Evolutionary conservation across 805 yeast species (phyloP).

Genomic region (Ogataea naganishii): DNA sequence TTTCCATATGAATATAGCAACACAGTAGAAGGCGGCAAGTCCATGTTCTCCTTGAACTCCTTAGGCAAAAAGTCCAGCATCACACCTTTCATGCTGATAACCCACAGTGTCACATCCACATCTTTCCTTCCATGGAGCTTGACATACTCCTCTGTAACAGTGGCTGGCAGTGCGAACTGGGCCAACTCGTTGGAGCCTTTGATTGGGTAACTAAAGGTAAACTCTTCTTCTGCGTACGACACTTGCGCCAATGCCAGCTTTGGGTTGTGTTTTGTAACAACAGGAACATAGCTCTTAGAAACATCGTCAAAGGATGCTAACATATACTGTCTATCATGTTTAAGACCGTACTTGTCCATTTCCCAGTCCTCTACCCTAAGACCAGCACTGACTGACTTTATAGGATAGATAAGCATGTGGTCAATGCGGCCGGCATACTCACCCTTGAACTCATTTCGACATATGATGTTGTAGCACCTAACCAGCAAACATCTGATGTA

Average conservation of each 20-base stretch:
- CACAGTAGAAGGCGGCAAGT: constrained; percentile 11
- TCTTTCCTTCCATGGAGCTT: constrained; percentile 5
- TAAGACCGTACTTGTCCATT: constrained; percentile 17
- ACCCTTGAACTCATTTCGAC: constrained; percentile 5
- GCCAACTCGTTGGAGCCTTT: constrained; percentile 1
- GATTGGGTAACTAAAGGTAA: constrained; percentile 13
- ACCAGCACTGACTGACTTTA: constrained; percentile 19
- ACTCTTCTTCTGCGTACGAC: constrained; percentile 7
- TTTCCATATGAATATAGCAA: constrained; percentile 18
- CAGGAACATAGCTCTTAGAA: constrained; percentile 6
- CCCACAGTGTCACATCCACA: constrained; percentile 12
- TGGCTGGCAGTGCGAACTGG: constrained; percentile 11
- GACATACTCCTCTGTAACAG: constrained; percentile 10
- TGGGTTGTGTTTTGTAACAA: constrained; percentile 9
- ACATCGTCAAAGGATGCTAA: constrained; percentile 11
- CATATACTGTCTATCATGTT: constrained; percentile 19
- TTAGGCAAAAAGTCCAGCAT: constrained; percentile 14
- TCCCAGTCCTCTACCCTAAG: constrained; percentile 18
- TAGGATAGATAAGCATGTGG: constrained; percentile 19
- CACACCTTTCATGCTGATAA: constrained; percentile 10
- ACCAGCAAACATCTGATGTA: no score
- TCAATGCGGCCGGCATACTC: constrained; percentile 17
- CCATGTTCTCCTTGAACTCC: constrained; percentile 11
- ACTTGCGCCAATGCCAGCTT: constrained; percentile 9
- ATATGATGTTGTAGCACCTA: no score